phyloP scores from a whole-genome alignment of 139 green algal genomes.

The Coelastrella sp. region DNA sequence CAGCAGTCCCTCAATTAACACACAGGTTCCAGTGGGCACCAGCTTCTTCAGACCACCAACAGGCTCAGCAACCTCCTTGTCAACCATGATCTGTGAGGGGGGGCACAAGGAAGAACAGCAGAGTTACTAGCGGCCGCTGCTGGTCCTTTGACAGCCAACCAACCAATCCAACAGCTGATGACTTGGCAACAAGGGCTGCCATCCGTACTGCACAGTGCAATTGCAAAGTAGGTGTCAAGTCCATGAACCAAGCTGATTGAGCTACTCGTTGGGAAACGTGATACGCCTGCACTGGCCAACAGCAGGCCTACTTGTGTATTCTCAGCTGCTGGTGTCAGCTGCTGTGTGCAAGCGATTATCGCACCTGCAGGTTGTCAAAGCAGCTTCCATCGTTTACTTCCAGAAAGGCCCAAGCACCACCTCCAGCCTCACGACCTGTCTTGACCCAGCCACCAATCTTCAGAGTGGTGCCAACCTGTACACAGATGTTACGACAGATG shows the following conservation, averaged over 20 bases:
- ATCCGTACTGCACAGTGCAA: too few species aligned
- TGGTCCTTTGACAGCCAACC: too few species aligned
- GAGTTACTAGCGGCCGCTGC: too few species aligned
- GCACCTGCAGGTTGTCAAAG: constrained; percentile 91
- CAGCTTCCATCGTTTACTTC: constrained; percentile 97
- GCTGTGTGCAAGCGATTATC: not conserved
- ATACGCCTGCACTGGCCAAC: too few species aligned
- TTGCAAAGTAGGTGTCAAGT: too few species aligned
- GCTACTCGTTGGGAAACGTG: too few species aligned
- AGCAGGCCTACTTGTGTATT: too few species aligned
- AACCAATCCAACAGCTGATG: too few species aligned
- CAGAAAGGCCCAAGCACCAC: constrained; percentile 95
- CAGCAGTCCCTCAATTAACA: constrained; percentile 91
- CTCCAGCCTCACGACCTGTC: constrained; percentile 93
- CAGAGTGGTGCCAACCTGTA: constrained; percentile 80
- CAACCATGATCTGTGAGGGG: constrained; percentile 78
- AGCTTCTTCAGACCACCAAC: constrained; percentile 74
- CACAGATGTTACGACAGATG: not conserved
- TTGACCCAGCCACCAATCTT: constrained; percentile 98
- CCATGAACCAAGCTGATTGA: too few species aligned
- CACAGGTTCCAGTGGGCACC: constrained; percentile 84
- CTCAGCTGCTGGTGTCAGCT: not conserved
- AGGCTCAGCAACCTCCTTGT: constrained; percentile 81
- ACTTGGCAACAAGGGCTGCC: too few species aligned
- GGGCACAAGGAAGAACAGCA: not conserved